Evolutionary conservation across 2,329 filamentous ascomycete genomes (phyloP), one percentile per base, ranked within the genome.

Genomic region (Aspergillus sp.): DNA sequence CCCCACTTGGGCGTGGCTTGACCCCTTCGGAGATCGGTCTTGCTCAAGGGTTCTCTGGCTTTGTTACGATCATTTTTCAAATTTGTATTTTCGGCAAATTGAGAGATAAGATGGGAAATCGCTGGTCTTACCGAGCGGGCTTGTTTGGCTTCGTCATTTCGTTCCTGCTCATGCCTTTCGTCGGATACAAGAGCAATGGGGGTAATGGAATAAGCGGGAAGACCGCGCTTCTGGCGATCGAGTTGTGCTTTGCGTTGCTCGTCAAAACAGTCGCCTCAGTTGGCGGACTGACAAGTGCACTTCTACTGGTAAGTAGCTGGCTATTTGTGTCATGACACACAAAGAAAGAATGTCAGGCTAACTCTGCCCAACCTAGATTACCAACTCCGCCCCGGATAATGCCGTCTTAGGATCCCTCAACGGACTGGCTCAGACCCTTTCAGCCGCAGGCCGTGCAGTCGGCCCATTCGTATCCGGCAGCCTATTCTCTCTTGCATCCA

Each of bases 201-300:
- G 81, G 87, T 49, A 86, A 86, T 0, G 67, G 76, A 1, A 67
- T 89, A 5, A 85, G 85, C 0, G 83, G 78, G 4, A 88, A 89
- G 38, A 87, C 86, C 50, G 77, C 82, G 0, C 90, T 90, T 85
- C 77, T 98, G 23, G 96, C 92, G 77, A 72, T 86, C 3, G 92
- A 98, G 74, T 78, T 98, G n/a, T 92, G 90, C 0, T 73, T 86
- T 13, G 87, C 96, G 0, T 79, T 99, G 44, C 84, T 97, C 11
- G 79, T 97, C 58, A 98, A 97, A 78, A 97, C 94, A 11, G 87
- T 97, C 8, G 92, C 92, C 59, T 87, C 92, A 2, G 92, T 99
- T 0, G 92, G 92, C 7, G 94, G 94, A 0, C 75, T 99, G 61
- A 96, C 93, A 2, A 95, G 92, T 72, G 92, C 94, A 3, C 86